phyloP scores from a whole-genome alignment of 2,329 filamentous ascomycete genomes.

The Massarina eburnea region DNA sequence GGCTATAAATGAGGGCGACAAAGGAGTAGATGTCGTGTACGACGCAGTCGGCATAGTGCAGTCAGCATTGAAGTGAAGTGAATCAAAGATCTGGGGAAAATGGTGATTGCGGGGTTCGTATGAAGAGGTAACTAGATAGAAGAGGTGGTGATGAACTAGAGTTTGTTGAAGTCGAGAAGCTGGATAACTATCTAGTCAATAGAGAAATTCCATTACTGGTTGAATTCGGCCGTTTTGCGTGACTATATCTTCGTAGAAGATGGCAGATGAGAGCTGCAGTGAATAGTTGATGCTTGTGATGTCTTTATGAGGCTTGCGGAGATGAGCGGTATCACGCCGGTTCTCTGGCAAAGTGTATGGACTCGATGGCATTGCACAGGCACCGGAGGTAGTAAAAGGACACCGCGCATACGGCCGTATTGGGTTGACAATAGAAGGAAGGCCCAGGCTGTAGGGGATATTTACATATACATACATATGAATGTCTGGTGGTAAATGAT shows the following conservation, averaged over 20 bases:
- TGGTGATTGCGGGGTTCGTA: slow-evolving; percentile 63
- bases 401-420: slow-evolving; percentile 60
- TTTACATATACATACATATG: too few species aligned
- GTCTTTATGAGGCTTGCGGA: slow-evolving; percentile 54
- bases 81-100: slow-evolving; percentile 55
- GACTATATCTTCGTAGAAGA: slow-evolving; percentile 58
- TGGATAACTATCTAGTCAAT: too few species aligned
- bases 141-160: slow-evolving; percentile 21
- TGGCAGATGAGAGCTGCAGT: slow-evolving; percentile 51
- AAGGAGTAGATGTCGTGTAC: slow-evolving; percentile 60
- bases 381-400: slow-evolving; percentile 54
- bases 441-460: too few species aligned
- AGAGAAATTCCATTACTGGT: too few species aligned
- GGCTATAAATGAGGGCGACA: slow-evolving; percentile 48
- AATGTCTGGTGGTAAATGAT: too few species aligned
- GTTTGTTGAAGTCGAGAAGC: slow-evolving; percentile 25
- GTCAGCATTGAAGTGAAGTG: slow-evolving; percentile 52
- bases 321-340: slow-evolving; percentile 52
- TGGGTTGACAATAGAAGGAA: slow-evolving; percentile 44
- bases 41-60: slow-evolving; percentile 52
- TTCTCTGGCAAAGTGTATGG: slow-evolving; percentile 57
- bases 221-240: slow-evolving; percentile 23
- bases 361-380: slow-evolving; percentile 52
- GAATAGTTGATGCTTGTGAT: slow-evolving; percentile 54
- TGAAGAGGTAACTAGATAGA: slow-evolving; percentile 57